Base-by-base conservation (phyloP, 2,329 filamentous ascomycete genomes). In the Basipetospora chlamydospora region DNA sequence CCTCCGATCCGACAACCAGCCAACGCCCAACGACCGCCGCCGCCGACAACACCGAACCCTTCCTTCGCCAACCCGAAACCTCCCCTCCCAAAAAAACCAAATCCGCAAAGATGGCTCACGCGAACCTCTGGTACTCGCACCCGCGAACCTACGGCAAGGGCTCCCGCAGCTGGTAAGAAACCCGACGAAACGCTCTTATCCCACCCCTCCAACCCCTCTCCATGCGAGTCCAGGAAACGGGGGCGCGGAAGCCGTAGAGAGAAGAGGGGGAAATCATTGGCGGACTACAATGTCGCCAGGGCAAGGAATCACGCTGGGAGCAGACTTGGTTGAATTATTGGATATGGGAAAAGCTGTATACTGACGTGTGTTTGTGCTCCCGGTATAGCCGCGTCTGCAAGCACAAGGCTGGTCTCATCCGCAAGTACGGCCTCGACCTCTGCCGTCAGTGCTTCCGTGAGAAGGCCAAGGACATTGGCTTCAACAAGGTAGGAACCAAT, bases 51-150 rank as follows among this genome's bases (percentile, higher is more conserved):
- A n/a, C 22, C 26, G 3, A 17, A 7, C 10, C 28, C 22, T 23
- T 23, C 11, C 11, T 35, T 29, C 26, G 35, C 26, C 39, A 38
- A 21, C n/a, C n/a, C n/a, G n/a, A n/a, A n/a, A n/a, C n/a, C n/a
- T n/a, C n/a, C n/a, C n/a, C n/a, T n/a, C n/a, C n/a, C n/a, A n/a
- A 31, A 31, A 16, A 31, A 31, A 3, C 13, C 17, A 20, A 9
- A n/a, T 22, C 34, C 28, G 21, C 26, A 33, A 72, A 56, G 53
- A 74, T 72, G 70, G 72, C 67, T 68, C 71, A 73, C 86, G 88
- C 96, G 74, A 86, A 81, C 61, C 86, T 96, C 70, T 98, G 88
- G 87, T 94, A 92, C 80, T 94, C 86, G 60, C 87, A 90, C 66
- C 90, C 90, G 60, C 82, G 87, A 67, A 85, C 66, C 64, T 94